phyloP scores from a whole-genome alignment of 2,329 filamentous ascomycete species.

The Aspergillus uvarum region DNA sequence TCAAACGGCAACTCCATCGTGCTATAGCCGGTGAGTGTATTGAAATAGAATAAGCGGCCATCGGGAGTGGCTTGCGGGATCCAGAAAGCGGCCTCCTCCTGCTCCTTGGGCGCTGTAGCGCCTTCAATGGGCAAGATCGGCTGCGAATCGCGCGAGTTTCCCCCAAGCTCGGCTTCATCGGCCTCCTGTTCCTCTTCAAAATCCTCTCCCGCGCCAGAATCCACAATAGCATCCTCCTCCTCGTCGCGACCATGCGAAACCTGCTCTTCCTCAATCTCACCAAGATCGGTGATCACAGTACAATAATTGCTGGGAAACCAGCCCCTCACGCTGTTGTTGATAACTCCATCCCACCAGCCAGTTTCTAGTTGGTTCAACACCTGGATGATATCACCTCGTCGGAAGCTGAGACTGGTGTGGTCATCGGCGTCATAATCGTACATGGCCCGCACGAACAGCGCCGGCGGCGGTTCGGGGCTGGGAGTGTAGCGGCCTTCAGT shows the following conservation, averaged over 20 bases:
- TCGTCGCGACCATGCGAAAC: slow-evolving; percentile 52
- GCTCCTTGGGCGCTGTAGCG: slow-evolving; percentile 57
- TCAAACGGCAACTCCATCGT: slow-evolving; percentile 94
- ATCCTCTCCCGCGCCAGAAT: slow-evolving; percentile 58
- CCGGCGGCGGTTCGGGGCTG: slow-evolving; percentile 47
- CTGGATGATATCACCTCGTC: slow-evolving; percentile 95
- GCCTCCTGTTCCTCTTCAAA: slow-evolving; percentile 66
- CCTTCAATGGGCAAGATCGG: slow-evolving; percentile 68
- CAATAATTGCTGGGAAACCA: slow-evolving; percentile 99
- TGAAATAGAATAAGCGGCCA: slow-evolving; percentile 94
- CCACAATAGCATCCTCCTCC: slow-evolving; percentile 53
- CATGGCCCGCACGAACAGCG: slow-evolving; percentile 85
- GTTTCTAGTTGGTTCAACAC: slow-evolving; percentile 97
- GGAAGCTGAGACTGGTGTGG: slow-evolving; percentile 93
- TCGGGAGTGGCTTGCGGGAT: slow-evolving; percentile 95
- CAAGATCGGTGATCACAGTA: slow-evolving; percentile 74
- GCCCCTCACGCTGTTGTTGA: slow-evolving; percentile 82
- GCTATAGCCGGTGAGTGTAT: slow-evolving; percentile 92
- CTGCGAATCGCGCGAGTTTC: slow-evolving; percentile 63
- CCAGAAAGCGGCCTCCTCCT: slow-evolving; percentile 94
- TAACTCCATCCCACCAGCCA: slow-evolving; percentile 99
- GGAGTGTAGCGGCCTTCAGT: slow-evolving; percentile 31
- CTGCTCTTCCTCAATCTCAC: slow-evolving; percentile 69
- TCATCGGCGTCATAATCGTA: slow-evolving; percentile 99
- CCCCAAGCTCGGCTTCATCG: slow-evolving; percentile 66